A percentile compares a stretch with the other conserved stretches of the same genome.
Evolutionary conservation across 495 filamentous ascomycete species (phyloP).

Genomic region (Penicillium flavigenum): DNA sequence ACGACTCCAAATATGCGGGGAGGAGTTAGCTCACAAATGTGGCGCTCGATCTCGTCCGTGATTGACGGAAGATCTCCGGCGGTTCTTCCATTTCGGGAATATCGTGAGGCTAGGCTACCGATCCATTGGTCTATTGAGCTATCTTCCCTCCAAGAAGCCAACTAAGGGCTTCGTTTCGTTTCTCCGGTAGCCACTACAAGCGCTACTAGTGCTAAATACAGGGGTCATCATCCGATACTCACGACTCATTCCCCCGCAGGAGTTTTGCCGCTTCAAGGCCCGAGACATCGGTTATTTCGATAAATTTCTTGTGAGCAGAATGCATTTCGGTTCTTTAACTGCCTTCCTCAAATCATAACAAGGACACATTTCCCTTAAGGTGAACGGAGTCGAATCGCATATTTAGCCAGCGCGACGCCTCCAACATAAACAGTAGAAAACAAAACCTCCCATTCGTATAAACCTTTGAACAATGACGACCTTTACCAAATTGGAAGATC

Average conservation of each 20-base stretch:
- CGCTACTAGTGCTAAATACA: background rate
- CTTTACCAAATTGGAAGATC: slow-evolving; percentile 62
- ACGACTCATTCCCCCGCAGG: slow-evolving; percentile 25
- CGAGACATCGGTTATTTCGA: background rate
- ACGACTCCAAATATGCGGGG: slow-evolving; percentile 8
- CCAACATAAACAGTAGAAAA: background rate
- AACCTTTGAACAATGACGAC: slow-evolving; percentile 54
- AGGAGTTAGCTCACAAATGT: background rate
- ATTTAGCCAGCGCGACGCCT: background rate
- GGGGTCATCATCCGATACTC: background rate
- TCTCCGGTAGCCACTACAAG: background rate
- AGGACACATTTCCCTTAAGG: background rate
- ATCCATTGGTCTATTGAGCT: slow-evolving; percentile 4
- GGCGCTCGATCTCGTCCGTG: slow-evolving; percentile 14
- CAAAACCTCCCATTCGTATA: background rate
- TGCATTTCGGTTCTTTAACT: background rate
- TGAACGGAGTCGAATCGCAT: background rate
- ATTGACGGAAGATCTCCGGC: slow-evolving; percentile 39
- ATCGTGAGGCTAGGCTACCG: background rate
- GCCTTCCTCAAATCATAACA: background rate
- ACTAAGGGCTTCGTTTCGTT: slow-evolving; percentile 1
- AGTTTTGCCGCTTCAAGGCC: slow-evolving; percentile 28
- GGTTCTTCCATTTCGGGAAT: background rate
- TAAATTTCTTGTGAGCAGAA: background rate
- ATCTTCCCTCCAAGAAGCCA: too few relatives aligned